Evolutionary conservation across 805 yeast genomes (phyloP), one percentile per base, ranked within the genome.

Genomic region (Allodekkera sacchari): DNA sequence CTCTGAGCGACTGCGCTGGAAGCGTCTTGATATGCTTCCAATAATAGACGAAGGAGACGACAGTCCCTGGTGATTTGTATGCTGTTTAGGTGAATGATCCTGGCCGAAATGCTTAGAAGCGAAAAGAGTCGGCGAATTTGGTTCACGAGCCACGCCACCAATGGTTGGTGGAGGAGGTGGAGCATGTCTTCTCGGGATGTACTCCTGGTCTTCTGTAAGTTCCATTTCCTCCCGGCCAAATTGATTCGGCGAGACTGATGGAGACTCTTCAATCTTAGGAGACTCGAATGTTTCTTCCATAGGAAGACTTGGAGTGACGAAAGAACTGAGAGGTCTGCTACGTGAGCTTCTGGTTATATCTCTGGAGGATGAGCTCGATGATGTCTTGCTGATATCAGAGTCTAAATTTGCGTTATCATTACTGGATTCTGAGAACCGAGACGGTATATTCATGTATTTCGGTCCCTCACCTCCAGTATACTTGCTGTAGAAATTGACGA

Each of bases 101-200:
- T 20, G n/a, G 14, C 20, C 10, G 18, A 13, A 25, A 8, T 5
- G 22, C 5, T 18, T 3, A 10, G 32, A 29, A 18, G 28, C 13
- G n/a, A 43, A 29, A 19, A 31, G 19, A 8, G 31, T 16, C 4
- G 39, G 5, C 5, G 34, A 22, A 10, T 32, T 24, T 9, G 35
- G 6, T 26, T 27, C 23, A 12, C 33, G 14, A 18, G 32, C 3
- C 6, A 37, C 8, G 6, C 7, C 11, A 5, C 12, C 11, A 2
- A 39, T 22, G 34, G 30, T 38, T 24, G 52, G 47, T n/a, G 51
- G 50, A 7, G 59, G 58, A 12, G 57, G 53, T 13, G 64, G 64
- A 12, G 59, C 59, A 26, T 53, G 62, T 35, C 60, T 45, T 23
- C 44, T 48, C 11, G 64, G 64, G 13, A 55, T 45, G 33, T 42